A percentile compares a stretch with the other conserved stretches of the same genome.
Conservation (phyloP, 441 rosid species). For the Gossypium trilobum region DNA sequence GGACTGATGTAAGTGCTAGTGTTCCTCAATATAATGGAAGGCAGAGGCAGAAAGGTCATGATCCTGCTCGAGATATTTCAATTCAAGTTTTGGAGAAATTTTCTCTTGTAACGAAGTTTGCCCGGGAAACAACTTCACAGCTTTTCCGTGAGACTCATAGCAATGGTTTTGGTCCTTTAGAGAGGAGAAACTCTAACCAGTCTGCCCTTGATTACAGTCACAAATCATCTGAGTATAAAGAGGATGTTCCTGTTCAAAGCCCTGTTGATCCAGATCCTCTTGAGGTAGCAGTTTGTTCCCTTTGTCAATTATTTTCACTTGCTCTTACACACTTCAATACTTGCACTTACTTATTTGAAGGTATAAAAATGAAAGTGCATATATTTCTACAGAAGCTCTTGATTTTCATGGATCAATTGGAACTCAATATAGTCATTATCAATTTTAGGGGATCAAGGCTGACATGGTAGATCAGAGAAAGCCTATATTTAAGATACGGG, state of each 20-base stretch:
- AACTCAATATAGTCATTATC: neutral
- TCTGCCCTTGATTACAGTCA: slow-evolving; percentile 36
- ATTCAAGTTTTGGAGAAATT: slow-evolving; percentile 87
- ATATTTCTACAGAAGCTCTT: neutral
- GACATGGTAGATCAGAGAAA: neutral
- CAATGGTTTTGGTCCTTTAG: slow-evolving; percentile 55
- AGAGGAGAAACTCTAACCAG: slow-evolving; percentile 43
- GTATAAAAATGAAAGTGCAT: neutral
- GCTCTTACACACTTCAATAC: neutral
- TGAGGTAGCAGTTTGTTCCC: slow-evolving; percentile 45
- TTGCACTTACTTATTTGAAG: neutral
- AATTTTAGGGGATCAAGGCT: neutral
- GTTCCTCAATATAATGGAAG: slow-evolving; percentile 45
- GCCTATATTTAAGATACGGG: neutral
- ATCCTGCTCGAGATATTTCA: slow-evolving; percentile 85
- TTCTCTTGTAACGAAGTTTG: slow-evolving; percentile 90
- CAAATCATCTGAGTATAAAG: slow-evolving; percentile 32
- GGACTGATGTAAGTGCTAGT: slow-evolving; percentile 28
- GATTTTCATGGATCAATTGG: neutral
- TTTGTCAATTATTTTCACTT: neutral
- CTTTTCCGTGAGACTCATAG: slow-evolving; percentile 61
- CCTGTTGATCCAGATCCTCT: slow-evolving; percentile 72
- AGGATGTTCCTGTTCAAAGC: slow-evolving; percentile 36
- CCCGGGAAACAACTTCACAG: slow-evolving; percentile 88
- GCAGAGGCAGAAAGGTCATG: slow-evolving; percentile 54